Conservation (phyloP, 768 basidiomycete species). For the Mycena vitilis region DNA sequence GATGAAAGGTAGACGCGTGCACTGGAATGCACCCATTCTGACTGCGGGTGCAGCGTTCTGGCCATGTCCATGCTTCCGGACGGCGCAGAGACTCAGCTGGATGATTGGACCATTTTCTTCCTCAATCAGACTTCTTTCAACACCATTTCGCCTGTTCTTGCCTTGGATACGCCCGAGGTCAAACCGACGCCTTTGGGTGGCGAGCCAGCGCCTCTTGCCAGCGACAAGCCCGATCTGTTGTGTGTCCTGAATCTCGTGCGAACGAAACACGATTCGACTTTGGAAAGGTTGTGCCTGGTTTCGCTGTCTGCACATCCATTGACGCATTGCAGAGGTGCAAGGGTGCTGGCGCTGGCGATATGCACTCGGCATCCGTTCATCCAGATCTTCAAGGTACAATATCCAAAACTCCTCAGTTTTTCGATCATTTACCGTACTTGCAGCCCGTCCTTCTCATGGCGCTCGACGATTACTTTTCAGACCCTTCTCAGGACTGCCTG, state of each 20-base stretch:
- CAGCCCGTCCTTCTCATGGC: conserved; percentile 95
- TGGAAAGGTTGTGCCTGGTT: conserved; percentile 64
- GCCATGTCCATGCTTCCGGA: conserved; percentile 99
- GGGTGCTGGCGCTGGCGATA: conserved; percentile 85
- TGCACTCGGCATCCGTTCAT: conserved; percentile 85
- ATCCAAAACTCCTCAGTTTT: conserved; percentile 20
- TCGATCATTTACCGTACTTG: conserved; percentile 6
- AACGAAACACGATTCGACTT: conserved; percentile 80
- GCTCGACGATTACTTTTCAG: conserved; percentile 92
- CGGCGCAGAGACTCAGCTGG: conserved; percentile 92
- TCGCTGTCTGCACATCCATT: background rate
- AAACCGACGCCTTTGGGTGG: conserved; percentile 34
- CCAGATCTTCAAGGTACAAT: conserved; percentile 75
- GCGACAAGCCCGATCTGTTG: conserved; percentile 60
- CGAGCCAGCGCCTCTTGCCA: conserved; percentile 41
- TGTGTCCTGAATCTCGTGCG: conserved; percentile 84
- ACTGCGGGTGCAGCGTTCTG: conserved; percentile 68
- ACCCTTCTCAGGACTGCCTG: conserved; percentile 91
- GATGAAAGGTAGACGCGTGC: conserved; percentile 85
- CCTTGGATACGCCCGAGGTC: conserved; percentile 65
- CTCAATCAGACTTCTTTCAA: conserved; percentile 94
- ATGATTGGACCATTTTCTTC: conserved; percentile 99
- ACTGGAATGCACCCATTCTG: conserved; percentile 39
- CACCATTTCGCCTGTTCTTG: conserved; percentile 84
- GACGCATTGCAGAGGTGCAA: conserved; percentile 67